Conservation (phyloP, 805 yeast genomes). For the Yarrowia sp. region DNA sequence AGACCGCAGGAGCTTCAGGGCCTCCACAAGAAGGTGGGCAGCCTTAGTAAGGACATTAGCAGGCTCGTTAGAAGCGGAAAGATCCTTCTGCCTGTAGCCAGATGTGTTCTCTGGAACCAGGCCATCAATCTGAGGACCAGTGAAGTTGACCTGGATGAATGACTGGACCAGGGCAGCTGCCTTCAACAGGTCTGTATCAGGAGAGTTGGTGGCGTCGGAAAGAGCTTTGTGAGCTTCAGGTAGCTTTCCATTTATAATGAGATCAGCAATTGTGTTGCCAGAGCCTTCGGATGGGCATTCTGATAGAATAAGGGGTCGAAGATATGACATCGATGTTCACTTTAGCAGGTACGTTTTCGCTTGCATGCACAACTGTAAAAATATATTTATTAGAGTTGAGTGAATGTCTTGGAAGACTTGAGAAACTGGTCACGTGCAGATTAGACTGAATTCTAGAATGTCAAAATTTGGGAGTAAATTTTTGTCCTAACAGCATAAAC, state of each 20-base stretch:
- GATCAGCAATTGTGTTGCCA: slow-evolving; percentile 17
- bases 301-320: slow-evolving; percentile 5
- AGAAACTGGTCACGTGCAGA: background rate
- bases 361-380: slow-evolving; percentile 7
- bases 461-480: background rate
- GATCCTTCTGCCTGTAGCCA: slow-evolving; percentile 32
- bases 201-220: background rate
- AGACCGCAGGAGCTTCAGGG: slow-evolving; percentile 46
- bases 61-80: slow-evolving; percentile 62
- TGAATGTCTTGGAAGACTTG: background rate
- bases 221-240: slow-evolving; percentile 8
- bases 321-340: slow-evolving; percentile 4
- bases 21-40: slow-evolving; percentile 46
- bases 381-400: background rate
- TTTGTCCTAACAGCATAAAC: no score
- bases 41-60: slow-evolving; percentile 60
- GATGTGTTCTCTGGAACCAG: slow-evolving; percentile 32
- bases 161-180: slow-evolving; percentile 63
- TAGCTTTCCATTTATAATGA: slow-evolving; percentile 8
- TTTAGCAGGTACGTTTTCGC: background rate
- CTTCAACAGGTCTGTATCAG: slow-evolving; percentile 29
- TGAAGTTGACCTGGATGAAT: slow-evolving; percentile 71
- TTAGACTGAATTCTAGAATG: background rate
- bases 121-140: slow-evolving; percentile 66
- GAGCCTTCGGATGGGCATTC: background rate